Conservation (phyloP, 768 basidiomycete genomes). For the Kwoniella shandongensis region DNA sequence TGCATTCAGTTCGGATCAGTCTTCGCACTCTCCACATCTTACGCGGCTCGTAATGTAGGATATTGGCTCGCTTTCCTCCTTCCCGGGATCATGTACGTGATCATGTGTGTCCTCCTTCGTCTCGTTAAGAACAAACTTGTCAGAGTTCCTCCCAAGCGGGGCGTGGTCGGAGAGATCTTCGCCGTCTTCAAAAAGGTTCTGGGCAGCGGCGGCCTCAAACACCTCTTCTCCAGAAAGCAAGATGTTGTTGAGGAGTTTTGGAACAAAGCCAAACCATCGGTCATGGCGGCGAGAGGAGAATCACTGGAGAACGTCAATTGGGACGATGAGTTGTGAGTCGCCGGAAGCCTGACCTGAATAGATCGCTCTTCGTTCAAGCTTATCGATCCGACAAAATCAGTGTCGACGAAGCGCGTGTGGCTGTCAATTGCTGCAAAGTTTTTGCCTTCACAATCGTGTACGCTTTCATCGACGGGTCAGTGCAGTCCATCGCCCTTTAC, state of each 20-base stretch:
- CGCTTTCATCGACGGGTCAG: neutral
- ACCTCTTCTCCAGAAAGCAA: too few species aligned
- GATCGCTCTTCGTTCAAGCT: neutral
- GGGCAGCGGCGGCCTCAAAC: too few species aligned
- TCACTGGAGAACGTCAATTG: conserved; percentile 27
- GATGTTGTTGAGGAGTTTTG: conserved; percentile 44
- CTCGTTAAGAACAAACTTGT: conserved; percentile 35
- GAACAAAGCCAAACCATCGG: conserved; percentile 44
- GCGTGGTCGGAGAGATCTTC: conserved; percentile 40
- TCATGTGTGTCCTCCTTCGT: conserved; percentile 40
- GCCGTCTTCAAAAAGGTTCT: conserved; percentile 24
- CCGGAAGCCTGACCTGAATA: conserved; percentile 40
- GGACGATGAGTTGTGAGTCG: conserved; percentile 53
- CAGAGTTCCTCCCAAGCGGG: conserved; percentile 46
- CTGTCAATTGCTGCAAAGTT: conserved; percentile 32
- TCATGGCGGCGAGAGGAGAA: conserved; percentile 16
- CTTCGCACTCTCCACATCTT: conserved; percentile 45
- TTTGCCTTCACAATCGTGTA: conserved; percentile 13
- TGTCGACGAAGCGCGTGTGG: conserved; percentile 45
- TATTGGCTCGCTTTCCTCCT: conserved; percentile 50
- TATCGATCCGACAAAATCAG: too few species aligned
- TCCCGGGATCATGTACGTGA: conserved; percentile 43
- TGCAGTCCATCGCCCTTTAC: conserved; percentile 34
- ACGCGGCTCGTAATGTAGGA: conserved; percentile 30
- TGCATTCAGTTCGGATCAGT: too few species aligned